Percentiles rank a stretch among this genome's conserved stretches.
phyloP scores from a whole-genome alignment of 208 protist genomes.

The Crithidia sp. region DNA sequence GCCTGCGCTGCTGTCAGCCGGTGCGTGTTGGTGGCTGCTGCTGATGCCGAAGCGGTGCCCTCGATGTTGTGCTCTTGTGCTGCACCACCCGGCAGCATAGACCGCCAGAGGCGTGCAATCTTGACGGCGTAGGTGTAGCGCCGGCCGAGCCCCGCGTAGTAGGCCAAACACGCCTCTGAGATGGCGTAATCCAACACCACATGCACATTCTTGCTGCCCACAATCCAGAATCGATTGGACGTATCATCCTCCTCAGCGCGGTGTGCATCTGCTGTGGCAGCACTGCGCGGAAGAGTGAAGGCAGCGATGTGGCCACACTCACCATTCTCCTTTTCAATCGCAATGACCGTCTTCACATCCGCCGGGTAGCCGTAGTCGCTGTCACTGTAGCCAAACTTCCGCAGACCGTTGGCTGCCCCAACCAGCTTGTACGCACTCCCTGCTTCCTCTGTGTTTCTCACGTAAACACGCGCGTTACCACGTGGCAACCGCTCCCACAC shows the following conservation, averaged over 20 bases:
- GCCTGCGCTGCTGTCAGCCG: conserved; percentile 14
- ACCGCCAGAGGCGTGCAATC: conserved; percentile 34
- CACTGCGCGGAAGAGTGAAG: conserved; percentile 23
- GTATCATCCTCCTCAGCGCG: not conserved
- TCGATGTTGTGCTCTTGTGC: not conserved
- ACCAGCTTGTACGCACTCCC: conserved; percentile 25
- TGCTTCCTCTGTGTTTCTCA: not conserved
- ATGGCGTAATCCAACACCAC: conserved; percentile 58
- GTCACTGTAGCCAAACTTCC: conserved; percentile 66
- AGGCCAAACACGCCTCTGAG: conserved; percentile 30
- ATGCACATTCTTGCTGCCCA: conserved; percentile 59
- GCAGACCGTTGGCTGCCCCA: conserved; percentile 53
- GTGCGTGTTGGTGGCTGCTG: not conserved
- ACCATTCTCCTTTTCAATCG: conserved; percentile 60
- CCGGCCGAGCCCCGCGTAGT: conserved; percentile 14
- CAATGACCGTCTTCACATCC: conserved; percentile 37
- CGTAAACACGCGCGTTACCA: conserved; percentile 58
- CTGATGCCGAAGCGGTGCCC: not conserved
- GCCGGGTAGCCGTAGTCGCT: conserved; percentile 36
- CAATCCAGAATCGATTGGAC: conserved; percentile 50
- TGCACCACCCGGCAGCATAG: conserved; percentile 10
- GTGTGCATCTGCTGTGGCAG: too few species aligned
- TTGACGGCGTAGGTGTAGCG: conserved; percentile 42
- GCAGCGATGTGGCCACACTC: conserved; percentile 63
- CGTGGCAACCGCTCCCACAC: conserved; percentile 69